Percentiles rank a stretch among this genome's conserved stretches.
phyloP scores from a whole-genome alignment of 139 green algal genomes.

The Cymbomonas tetramitiformis region DNA sequence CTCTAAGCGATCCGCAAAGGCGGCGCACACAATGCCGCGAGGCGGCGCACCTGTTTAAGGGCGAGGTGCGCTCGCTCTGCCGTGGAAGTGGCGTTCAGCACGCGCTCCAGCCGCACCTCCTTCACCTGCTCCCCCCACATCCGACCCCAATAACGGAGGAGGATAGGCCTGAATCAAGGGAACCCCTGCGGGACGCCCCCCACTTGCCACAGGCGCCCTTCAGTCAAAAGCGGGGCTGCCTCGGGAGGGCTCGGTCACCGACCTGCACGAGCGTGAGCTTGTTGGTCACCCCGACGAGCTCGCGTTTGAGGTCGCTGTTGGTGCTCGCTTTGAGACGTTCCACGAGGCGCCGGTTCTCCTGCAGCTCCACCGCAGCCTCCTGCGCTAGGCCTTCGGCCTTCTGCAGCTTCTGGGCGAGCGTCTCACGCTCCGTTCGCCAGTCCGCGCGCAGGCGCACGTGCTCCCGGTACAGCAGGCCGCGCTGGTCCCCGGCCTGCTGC shows the following conservation, averaged over 20 bases:
- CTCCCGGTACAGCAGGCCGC: constrained; percentile 19
- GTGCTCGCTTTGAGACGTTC: constrained; percentile 27
- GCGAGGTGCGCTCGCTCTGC: too few species aligned
- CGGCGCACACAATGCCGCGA: too few species aligned
- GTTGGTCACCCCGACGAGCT: constrained; percentile 22
- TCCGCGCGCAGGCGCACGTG: constrained; percentile 8
- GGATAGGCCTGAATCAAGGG: not conserved
- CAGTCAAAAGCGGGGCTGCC: too few species aligned
- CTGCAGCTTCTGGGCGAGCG: constrained; percentile 23
- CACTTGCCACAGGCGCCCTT: too few species aligned
- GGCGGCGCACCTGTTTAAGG: too few species aligned
- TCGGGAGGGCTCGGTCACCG: too few species aligned
- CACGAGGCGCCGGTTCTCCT: constrained; percentile 27
- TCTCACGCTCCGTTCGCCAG: constrained; percentile 21
- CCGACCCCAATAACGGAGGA: too few species aligned
- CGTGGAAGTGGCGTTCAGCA: not conserved
- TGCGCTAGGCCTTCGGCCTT: constrained; percentile 29
- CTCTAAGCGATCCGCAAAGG: too few species aligned
- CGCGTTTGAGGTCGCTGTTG: constrained; percentile 28
- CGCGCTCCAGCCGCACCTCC: not conserved
- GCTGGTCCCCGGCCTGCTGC: not conserved
- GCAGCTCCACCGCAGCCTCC: constrained; percentile 23
- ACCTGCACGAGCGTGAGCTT: too few species aligned
- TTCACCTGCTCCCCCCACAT: constrained; percentile 9
- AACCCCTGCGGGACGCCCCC: too few species aligned